Conservation (phyloP, 306 rosid genomes). For the Cicer yamashitae region DNA sequence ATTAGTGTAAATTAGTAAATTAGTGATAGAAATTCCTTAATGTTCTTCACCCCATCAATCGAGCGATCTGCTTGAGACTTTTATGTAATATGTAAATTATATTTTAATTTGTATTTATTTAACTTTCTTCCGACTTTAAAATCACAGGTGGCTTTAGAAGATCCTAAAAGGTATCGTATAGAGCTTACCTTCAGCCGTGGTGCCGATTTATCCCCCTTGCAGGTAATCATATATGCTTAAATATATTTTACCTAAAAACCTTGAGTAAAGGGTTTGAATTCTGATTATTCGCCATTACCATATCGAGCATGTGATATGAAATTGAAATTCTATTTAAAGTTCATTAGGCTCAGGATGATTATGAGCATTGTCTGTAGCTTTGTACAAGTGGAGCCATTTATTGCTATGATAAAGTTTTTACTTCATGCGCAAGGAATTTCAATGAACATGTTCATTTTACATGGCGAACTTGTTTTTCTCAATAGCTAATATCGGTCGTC, state of each 20-base stretch:
- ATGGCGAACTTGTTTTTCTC: constrained; percentile 22
- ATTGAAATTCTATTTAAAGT: background rate
- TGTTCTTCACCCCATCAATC: background rate
- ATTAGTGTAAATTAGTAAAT: background rate
- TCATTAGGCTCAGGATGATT: constrained; percentile 15
- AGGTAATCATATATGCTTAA: constrained; percentile 63
- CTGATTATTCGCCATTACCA: constrained; percentile 6
- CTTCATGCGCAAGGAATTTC: constrained; percentile 17
- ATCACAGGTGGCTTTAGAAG: constrained; percentile 85
- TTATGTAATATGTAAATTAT: constrained; percentile 17
- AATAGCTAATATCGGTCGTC: constrained; percentile 17
- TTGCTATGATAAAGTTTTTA: constrained; percentile 6
- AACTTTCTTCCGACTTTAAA: constrained; percentile 46
- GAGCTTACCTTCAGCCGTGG: constrained; percentile 97
- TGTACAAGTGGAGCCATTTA: constrained; percentile 12
- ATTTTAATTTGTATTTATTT: constrained; percentile 27
- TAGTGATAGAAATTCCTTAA: background rate
- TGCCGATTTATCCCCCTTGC: constrained; percentile 89
- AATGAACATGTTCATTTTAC: background rate
- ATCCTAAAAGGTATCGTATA: constrained; percentile 81
- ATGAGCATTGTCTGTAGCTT: background rate
- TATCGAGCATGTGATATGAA: constrained; percentile 4
- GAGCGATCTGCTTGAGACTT: background rate
- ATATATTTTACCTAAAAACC: constrained; percentile 13
- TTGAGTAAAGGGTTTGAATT: constrained; percentile 13